Conservation (phyloP, 2,329 filamentous ascomycete species). For the Endothia cerciana region DNA sequence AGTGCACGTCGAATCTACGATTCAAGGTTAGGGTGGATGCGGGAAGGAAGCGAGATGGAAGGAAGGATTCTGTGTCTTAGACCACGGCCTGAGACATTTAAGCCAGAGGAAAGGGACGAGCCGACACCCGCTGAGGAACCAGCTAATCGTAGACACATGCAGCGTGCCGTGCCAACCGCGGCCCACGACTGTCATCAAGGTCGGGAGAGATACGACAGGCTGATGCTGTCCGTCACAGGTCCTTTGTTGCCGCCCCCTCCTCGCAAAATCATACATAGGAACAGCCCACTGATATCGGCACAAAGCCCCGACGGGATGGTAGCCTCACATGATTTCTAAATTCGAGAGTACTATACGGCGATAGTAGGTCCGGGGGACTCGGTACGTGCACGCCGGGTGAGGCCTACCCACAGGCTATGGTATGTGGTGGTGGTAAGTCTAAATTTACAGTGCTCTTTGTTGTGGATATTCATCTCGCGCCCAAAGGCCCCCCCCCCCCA, state of each 20-base stretch:
- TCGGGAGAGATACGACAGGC: no score
- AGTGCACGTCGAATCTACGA: background rate
- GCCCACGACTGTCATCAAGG: no score
- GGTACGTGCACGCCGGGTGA: background rate
- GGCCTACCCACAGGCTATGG: no score
- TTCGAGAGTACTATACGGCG: background rate
- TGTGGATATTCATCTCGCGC: no score
- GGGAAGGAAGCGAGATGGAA: slow-evolving; percentile 1
- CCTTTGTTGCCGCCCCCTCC: no score
- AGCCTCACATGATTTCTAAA: background rate
- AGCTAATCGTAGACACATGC: background rate
- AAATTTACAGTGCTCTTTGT: background rate
- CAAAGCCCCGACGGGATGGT: no score
- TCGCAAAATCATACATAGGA: no score
- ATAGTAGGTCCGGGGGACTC: background rate
- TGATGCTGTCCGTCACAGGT: no score
- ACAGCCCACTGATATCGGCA: no score
- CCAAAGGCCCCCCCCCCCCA: no score
- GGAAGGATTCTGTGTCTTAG: slow-evolving; percentile 9
- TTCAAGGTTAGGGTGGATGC: background rate
- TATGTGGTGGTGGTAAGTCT: no score
- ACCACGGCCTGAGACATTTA: background rate
- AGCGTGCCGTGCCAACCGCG: background rate
- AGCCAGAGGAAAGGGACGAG: background rate
- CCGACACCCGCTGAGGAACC: slow-evolving; percentile 5